Conservation (phyloP, 2,329 filamentous ascomycete species). For the Aspergillus sp. region DNA sequence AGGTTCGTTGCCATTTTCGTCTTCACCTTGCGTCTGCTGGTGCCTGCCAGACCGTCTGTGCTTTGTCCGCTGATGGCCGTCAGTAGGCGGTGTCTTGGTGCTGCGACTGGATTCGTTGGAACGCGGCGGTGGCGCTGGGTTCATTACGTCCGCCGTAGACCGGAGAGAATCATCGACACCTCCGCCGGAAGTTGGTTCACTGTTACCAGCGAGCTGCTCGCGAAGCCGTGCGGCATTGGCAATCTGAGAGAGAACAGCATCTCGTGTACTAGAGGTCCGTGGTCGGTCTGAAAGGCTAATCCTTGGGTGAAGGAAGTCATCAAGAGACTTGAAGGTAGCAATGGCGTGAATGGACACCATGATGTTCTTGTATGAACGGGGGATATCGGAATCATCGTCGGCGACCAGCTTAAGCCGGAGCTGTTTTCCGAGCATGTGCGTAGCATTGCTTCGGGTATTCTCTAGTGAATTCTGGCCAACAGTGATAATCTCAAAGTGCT, state of each 20-base stretch:
- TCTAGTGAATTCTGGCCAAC: slow-evolving; percentile 90
- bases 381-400: slow-evolving; percentile 80
- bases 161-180: slow-evolving; percentile 28
- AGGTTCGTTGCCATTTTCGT: slow-evolving; percentile 58
- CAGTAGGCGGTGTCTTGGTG: slow-evolving; percentile 37
- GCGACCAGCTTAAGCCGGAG: slow-evolving; percentile 81
- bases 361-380: slow-evolving; percentile 77
- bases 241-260: slow-evolving; percentile 61
- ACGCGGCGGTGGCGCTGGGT: slow-evolving; percentile 8
- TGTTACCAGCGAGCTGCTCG: slow-evolving; percentile 34
- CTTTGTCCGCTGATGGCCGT: slow-evolving; percentile 31
- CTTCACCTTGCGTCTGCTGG: slow-evolving; percentile 48
- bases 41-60: slow-evolving; percentile 58
- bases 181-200: slow-evolving; percentile 6
- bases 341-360: slow-evolving; percentile 99
- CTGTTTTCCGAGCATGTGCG: slow-evolving; percentile 95
- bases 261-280: slow-evolving; percentile 51
- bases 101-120: slow-evolving; percentile 8
- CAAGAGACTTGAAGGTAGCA: slow-evolving; percentile 91
- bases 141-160: slow-evolving; percentile 10
- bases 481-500: slow-evolving; percentile 96
- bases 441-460: slow-evolving; percentile 78
- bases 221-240: slow-evolving; percentile 62
- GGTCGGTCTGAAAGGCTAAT: slow-evolving; percentile 74
- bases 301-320: slow-evolving; percentile 87